Base-by-base conservation (phyloP, 805 yeast species). In the Candida maltosa region DNA sequence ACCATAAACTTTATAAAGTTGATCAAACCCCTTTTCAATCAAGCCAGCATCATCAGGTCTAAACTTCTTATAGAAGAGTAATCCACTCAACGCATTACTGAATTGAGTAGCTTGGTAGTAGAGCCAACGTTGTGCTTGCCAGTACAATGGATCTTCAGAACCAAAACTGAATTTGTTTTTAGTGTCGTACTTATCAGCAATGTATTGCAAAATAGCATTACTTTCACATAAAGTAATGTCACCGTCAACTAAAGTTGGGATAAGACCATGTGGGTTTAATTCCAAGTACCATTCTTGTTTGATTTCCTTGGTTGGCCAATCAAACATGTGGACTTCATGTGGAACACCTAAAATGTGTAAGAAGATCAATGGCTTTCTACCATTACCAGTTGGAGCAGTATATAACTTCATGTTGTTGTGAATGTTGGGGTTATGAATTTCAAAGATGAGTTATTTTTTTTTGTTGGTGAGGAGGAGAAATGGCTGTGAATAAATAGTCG, bases 211-310 rank as follows among this genome's bases (percentile, higher is more conserved):
- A 40, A 80, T 78, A 2, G 85, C 83, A 23, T 72, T 83, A 21
- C 78, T 65, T 54, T 80, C 85, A 45, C 68, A 67, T 16, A 80
- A 46, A 16, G 71, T 56, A 19, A 63, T 61, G 10, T 31, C 35
- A 5, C 65, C 59, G 38, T 64, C 68, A 1, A 62, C 58, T 21
- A 80, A 52, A 0, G 77, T 67, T 15, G 87, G 87, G 32, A 80
- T 72, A 45, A 76, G 61, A 3, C 86, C 84, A 46, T 79, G 77
- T 11, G 80, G 78, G 51, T 78, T 76, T 48, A 76, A 52, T 34
- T 70, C 60, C 34, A 76, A 48, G 43, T 62, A 80, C 80, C 82
- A 75, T 8, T 65, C 73, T 42, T 75, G 71, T 48, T 78, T 78
- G 16, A 34, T 34, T 11, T 34, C 37, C 3, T 14, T 11, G 4